Evolutionary conservation across 139 green algal species (phyloP).

Genomic region (Pleodorina starrii): DNA sequence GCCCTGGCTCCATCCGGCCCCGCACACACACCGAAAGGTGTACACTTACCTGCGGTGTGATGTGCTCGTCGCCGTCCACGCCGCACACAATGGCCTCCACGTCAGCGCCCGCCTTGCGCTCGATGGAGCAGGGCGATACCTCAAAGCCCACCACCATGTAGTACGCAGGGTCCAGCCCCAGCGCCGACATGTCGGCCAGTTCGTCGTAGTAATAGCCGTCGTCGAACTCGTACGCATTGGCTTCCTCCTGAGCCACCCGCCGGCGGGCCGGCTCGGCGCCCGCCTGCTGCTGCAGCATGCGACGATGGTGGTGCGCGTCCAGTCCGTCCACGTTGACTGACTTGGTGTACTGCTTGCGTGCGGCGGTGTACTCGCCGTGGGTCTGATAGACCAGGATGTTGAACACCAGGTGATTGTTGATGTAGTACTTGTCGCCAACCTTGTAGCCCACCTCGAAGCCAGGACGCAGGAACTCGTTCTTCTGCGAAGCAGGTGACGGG

Average conservation of each 20-base stretch:
- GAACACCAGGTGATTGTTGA: slow-evolving; percentile 98
- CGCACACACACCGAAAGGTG: no score
- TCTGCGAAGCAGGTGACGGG: no score
- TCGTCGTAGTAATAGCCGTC: slow-evolving; percentile 14
- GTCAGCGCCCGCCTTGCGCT: slow-evolving; percentile 67
- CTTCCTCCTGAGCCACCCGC: background rate
- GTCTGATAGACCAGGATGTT: slow-evolving; percentile 93
- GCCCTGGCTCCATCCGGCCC: no score
- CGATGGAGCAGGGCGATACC: slow-evolving; percentile 85
- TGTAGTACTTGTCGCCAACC: slow-evolving; percentile 77
- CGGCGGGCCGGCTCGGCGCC: background rate
- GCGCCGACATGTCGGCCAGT: background rate
- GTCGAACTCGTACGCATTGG: background rate
- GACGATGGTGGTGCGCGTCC: slow-evolving; percentile 56
- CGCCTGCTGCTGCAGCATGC: background rate
- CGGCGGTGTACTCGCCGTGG: slow-evolving; percentile 82
- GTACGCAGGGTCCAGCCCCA: background rate
- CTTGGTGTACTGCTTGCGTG: slow-evolving; percentile 44
- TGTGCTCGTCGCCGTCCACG: slow-evolving; percentile 61
- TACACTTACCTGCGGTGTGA: slow-evolving; percentile 52
- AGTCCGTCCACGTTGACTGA: slow-evolving; percentile 58
- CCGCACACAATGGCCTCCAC: slow-evolving; percentile 82
- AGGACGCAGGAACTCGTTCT: slow-evolving; percentile 79
- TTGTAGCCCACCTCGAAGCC: slow-evolving; percentile 92
- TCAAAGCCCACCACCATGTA: slow-evolving; percentile 53